Percentiles rank a stretch among this genome's conserved stretches.
Conservation (phyloP, 305 asterid species). For the Striga hermonthica region DNA sequence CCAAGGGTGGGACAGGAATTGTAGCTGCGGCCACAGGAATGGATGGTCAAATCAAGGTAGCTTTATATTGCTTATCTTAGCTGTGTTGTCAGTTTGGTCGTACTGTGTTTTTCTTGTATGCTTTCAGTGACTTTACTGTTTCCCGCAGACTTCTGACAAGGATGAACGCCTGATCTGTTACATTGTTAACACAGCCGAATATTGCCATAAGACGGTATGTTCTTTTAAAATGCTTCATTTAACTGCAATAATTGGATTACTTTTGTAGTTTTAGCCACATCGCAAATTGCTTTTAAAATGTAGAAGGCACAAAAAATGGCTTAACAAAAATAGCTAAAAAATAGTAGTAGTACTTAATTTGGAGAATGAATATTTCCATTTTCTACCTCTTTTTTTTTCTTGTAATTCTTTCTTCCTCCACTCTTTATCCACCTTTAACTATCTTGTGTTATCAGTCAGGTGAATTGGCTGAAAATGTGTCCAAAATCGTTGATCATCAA, state of each 20-base stretch:
- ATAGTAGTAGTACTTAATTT: neutral
- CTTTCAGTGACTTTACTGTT: slow-evolving; percentile 27
- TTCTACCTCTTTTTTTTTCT: neutral
- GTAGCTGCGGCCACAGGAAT: slow-evolving; percentile 99
- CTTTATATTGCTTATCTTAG: slow-evolving; percentile 3
- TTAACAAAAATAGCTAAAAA: neutral
- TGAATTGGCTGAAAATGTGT: slow-evolving; percentile 95
- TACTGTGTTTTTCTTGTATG: slow-evolving; percentile 21
- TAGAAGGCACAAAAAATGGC: slow-evolving; percentile 24
- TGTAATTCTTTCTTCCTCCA: neutral
- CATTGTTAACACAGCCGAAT: slow-evolving; percentile 92
- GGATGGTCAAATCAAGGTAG: slow-evolving; percentile 98
- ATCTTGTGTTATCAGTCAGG: slow-evolving; percentile 55
- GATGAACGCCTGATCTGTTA: slow-evolving; percentile 89
- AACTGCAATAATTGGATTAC: neutral
- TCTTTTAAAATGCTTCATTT: slow-evolving; percentile 22
- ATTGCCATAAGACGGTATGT: slow-evolving; percentile 88
- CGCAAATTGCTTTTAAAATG: slow-evolving; percentile 15
- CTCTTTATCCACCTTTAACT: slow-evolving; percentile 26
- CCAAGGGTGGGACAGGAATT: slow-evolving; percentile 95
- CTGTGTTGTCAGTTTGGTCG: slow-evolving; percentile 18
- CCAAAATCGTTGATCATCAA: slow-evolving; percentile 75
- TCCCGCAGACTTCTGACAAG: slow-evolving; percentile 80
- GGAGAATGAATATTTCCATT: neutral
- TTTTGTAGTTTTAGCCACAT: neutral